A percentile compares a stretch with the other conserved stretches of the same genome.
These are phyloP conservation scores for Hemerocallis citrina DNA, from an alignment of 106 monocot species.

Conservation along the genomic window DNA sequence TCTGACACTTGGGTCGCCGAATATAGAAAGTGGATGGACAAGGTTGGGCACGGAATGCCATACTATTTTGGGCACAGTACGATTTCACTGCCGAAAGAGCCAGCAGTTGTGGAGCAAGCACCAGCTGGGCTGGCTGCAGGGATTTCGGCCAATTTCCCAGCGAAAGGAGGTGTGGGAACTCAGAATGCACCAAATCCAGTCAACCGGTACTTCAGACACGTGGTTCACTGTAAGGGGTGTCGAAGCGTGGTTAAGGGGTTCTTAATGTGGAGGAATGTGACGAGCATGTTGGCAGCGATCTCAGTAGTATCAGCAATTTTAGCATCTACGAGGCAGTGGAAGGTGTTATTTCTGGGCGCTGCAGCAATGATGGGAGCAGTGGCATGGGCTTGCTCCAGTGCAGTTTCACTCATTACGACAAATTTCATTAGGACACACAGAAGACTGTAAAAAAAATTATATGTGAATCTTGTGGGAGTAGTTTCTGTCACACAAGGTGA, in stretches of 20 bases:
- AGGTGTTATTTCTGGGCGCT: background rate
- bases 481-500: background rate
- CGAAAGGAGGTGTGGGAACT: constrained; percentile 14
- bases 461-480: background rate
- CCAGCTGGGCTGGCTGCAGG: constrained; percentile 7
- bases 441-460: constrained; percentile 6
- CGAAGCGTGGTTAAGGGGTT: constrained; percentile 7
- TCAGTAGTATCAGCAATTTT: constrained; percentile 9
- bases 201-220: constrained; percentile 13
- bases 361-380: background rate
- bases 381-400: constrained; percentile 4
- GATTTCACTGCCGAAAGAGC: constrained; percentile 17
- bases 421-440: constrained; percentile 21
- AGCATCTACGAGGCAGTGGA: constrained; percentile 3
- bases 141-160: constrained; percentile 7
- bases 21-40: constrained; percentile 98
- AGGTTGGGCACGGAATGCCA: constrained; percentile 87
- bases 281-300: background rate
- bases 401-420: constrained; percentile 7
- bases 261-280: constrained; percentile 5
- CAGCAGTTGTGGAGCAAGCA: constrained; percentile 13
- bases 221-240: constrained; percentile 25
- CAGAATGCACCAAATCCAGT: constrained; percentile 9
- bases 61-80: constrained; percentile 83
- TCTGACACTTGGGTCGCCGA: constrained; percentile 89